These are phyloP conservation scores for Exophiala aquamarina DNA, from an alignment of 2,329 filamentous ascomycete genomes.

Conservation along the genomic window DNA sequence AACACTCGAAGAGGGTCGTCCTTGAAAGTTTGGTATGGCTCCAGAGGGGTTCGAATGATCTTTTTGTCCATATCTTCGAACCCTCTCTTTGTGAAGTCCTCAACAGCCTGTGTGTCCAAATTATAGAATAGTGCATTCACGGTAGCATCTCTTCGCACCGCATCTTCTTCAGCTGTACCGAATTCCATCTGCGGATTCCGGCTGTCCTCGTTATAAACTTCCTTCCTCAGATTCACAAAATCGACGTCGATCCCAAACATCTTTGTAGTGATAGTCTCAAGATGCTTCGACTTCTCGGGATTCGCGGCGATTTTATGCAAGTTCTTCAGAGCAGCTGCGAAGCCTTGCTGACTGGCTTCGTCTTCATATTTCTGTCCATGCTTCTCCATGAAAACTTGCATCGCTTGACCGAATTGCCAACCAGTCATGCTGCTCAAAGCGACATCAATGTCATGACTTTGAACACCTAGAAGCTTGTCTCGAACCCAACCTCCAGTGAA, in stretches of 20 bases:
- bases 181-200: conserved; percentile 92
- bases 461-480: conserved; percentile 48
- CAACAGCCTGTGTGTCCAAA: conserved; percentile 72
- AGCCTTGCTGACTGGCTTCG: conserved; percentile 35
- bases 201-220: conserved; percentile 85
- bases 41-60: conserved; percentile 80
- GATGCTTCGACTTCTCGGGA: conserved; percentile 93
- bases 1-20: conserved; percentile 89
- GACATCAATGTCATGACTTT: conserved; percentile 51
- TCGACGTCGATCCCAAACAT: conserved; percentile 88
- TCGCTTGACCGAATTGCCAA: conserved; percentile 44
- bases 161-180: conserved; percentile 87
- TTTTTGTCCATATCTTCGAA: conserved; percentile 68
- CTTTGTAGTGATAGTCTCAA: conserved; percentile 85
- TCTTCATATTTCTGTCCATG: conserved; percentile 45
- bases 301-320: conserved; percentile 89
- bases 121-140: conserved; percentile 98
- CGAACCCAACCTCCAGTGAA: conserved; percentile 53
- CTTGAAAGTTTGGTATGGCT: conserved; percentile 87
- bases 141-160: conserved; percentile 83
- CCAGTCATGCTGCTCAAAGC: conserved; percentile 52
- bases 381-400: conserved; percentile 43
- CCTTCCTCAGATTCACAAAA: conserved; percentile 89
- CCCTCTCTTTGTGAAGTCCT: conserved; percentile 79
- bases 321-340: conserved; percentile 54